Base-by-base conservation (phyloP, 31 red algal genomes). In the Porphyra umbilicalis region DNA sequence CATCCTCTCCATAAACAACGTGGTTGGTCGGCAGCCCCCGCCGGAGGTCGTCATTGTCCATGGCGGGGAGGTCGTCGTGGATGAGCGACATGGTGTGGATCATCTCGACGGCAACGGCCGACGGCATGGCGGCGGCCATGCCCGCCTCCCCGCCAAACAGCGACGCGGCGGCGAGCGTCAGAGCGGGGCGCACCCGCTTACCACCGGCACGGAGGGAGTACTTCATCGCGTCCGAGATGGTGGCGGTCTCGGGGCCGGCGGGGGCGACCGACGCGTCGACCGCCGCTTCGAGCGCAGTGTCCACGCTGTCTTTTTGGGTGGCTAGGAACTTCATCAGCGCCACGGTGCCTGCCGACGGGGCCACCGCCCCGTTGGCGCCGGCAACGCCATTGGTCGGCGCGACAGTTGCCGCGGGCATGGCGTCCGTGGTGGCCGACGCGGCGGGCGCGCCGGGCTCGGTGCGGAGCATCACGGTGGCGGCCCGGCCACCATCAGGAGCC, bases 61-160 rank as follows among this genome's bases (percentile, higher is more conserved):
- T 99, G 33, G 84, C 83, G 11, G 97, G 97, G 34, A 99, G 83
- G 80, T 99, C 97, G 77, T 99, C 97, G 83, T 99, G 97, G 78
- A 99, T 97, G 36, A 99, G 89, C 42, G 88, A 92, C 94, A 97
- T 97, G 84, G 92, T 97, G 82, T 99, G 97, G 80, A 99, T 96
- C 97, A 99, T 99, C 79, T 99, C 97, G 10, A 97, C 83, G 30
- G 97, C 97, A 29, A 95, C 80, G 33, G 97, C 97, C 33, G 97
- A 85, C 11, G 97, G 97, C 81, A 95, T 89, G 76, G 92, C 93
- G 10, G 86, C 76, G 16, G 83, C 80, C 42, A 90, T 39, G 9
- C 75, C 38, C 0, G 79, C 85, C 16, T 46, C 76, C 35, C 82
- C 68, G 7, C 90, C 93, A 82, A 95, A 99, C 93, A 99, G 89